A percentile compares a stretch with the other conserved stretches of the same genome.
Evolutionary conservation across 192 early-diverging fungal genomes (phyloP).

Genomic region (Umbelopsis vinacea): DNA sequence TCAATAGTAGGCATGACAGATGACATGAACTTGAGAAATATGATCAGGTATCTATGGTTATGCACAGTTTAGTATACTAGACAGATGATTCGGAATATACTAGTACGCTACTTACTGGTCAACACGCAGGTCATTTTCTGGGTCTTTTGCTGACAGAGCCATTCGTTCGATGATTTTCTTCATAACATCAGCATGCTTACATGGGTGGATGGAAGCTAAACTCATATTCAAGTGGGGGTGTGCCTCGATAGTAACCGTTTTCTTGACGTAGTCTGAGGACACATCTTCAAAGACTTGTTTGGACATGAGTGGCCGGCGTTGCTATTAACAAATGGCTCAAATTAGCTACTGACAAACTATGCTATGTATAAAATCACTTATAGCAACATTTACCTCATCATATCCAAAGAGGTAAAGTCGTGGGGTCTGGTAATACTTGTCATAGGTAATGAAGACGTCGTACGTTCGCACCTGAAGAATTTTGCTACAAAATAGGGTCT

Average conservation of each 20-base stretch:
- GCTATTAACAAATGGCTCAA: conserved; percentile 29
- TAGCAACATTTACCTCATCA: conserved; percentile 68
- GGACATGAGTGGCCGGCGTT: conserved; percentile 80
- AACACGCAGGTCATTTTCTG: conserved; percentile 76
- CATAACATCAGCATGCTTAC: conserved; percentile 98
- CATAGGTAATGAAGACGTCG: conserved; percentile 99
- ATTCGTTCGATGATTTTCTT: conserved; percentile 91
- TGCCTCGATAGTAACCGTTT: conserved; percentile 97
- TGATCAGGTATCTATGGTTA: conserved; percentile 72
- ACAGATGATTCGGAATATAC: neutral
- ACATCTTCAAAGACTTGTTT: conserved; percentile 98
- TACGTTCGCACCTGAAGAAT: conserved; percentile 92
- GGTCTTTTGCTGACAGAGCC: conserved; percentile 58
- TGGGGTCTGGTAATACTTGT: conserved; percentile 99
- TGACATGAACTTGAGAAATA: conserved; percentile 98
- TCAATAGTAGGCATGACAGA: conserved; percentile 97
- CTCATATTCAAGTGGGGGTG: conserved; percentile 91
- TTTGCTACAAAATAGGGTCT: conserved; percentile 62
- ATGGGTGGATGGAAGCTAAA: conserved; percentile 96
- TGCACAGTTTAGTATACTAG: neutral
- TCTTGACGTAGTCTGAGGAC: conserved; percentile 97
- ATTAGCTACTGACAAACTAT: neutral
- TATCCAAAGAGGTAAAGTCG: conserved; percentile 98
- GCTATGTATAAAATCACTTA: neutral
- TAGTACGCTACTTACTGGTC: conserved; percentile 73